Evolutionary conservation across 106 monocot genomes (phyloP), one percentile per base, ranked within the genome.

Genomic region (Amphibolis antarctica): DNA sequence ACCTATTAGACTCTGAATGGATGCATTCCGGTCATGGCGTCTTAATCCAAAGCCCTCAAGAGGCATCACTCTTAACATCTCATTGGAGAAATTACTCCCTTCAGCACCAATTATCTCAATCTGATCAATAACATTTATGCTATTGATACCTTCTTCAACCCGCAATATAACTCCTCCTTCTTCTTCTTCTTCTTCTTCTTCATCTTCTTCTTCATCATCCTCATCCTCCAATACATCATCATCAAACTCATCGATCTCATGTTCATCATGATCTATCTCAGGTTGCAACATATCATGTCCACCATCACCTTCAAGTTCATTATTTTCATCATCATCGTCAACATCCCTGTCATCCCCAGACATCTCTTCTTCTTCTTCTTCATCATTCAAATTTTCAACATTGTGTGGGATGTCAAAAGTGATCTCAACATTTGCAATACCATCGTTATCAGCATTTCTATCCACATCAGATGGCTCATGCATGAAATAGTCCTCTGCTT

Each of bases 251-350:
- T 99, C 98, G 79, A 99, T 85, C 21, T 92, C 98, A 75, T 88
- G 98, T 49, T 99, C 98, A 69, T 99, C 88, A 52, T 85, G 98
- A 69, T 99, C 98, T 18, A 88, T 99, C 28, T 92, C 98, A 63
- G 82, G 85, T 74, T 99, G 98, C 30, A 82, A 83, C 81, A 99
- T 79, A 56, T 75, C 84, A 76, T 93, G 98, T 26, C 77, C 80
- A 59, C 85, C 90, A 64, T 84, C 98, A 69, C 86, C 98, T 69
- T 88, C 91, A 60, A 90, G 75, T 69, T 88, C 81, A 79, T 99
- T 88, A 58, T 99, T 78, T 60, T 92, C 92, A 29, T 82, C 92
- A 0, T 92, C 90, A 23, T 93, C 93, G 4, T 93, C 92, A 65
- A 81, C 93, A 11, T 89, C 93, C 42, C 73, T 86, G 43, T 83